Conservation (phyloP, 768 basidiomycete species). For the Rhodotorula toruloides region DNA sequence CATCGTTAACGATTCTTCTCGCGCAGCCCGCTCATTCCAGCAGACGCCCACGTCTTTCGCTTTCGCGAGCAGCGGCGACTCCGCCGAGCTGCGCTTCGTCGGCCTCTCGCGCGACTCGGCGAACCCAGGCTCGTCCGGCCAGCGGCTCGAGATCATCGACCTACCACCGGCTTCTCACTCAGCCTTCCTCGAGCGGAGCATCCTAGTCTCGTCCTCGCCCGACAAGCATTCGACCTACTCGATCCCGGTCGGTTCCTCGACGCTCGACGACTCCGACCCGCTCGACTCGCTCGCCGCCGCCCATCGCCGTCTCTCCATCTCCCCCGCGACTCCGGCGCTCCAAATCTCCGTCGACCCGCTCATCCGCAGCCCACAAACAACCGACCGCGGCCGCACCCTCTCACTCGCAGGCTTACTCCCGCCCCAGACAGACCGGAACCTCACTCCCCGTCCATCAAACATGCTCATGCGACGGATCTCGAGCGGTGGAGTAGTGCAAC, state of each 20-base stretch:
- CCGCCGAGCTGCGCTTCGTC: constrained; percentile 20
- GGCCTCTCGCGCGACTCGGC: constrained; percentile 32
- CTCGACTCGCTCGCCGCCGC: neutral
- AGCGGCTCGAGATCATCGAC: constrained; percentile 22
- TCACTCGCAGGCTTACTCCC: constrained; percentile 1
- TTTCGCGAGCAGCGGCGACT: neutral
- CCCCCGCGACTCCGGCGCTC: neutral
- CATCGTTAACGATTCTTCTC: neutral
- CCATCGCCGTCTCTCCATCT: neutral
- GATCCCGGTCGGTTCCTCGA: neutral
- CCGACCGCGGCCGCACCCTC: constrained; percentile 7
- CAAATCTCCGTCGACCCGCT: neutral
- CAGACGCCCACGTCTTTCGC: constrained; percentile 32
- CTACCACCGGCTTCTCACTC: neutral
- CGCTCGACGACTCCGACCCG: neutral
- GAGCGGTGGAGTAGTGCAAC: neutral
- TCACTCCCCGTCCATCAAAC: constrained; percentile 17
- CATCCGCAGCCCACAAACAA: neutral
- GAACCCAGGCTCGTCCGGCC: constrained; percentile 24
- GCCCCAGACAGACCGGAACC: constrained; percentile 13
- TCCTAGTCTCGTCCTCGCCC: constrained; percentile 9
- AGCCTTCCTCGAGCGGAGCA: constrained; percentile 22
- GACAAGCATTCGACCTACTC: neutral
- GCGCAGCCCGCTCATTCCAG: constrained; percentile 13
- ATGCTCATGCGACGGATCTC: constrained; percentile 10